phyloP scores from a whole-genome alignment of 148 eudicot genomes.

The Rhododendron kiyosumense region DNA sequence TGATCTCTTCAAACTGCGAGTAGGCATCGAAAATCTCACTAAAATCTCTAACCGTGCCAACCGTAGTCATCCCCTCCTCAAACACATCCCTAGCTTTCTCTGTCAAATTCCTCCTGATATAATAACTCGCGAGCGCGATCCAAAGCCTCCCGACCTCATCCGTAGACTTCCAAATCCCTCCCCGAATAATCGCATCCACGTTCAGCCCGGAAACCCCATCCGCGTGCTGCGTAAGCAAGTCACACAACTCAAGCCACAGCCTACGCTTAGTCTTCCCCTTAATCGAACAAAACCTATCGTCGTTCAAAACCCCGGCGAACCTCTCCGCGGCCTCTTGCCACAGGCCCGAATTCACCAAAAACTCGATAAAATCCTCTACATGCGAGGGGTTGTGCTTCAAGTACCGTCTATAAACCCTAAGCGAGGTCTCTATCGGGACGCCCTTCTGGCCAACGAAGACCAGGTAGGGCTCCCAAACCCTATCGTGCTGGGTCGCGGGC shows the following conservation, averaged over 20 bases:
- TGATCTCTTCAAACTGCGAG: conserved; percentile 92
- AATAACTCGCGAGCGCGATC: conserved; percentile 87
- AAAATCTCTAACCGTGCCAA: conserved; percentile 86
- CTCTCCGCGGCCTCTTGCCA: conserved; percentile 98
- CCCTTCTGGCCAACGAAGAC: conserved; percentile 77
- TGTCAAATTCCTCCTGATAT: conserved; percentile 70
- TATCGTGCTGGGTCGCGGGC: conserved; percentile 88
- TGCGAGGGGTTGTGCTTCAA: conserved; percentile 86
- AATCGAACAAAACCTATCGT: conserved; percentile 69
- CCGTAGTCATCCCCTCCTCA: conserved; percentile 93
- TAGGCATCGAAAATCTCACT: conserved; percentile 89
- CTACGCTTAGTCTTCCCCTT: conserved; percentile 84
- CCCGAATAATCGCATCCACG: conserved; percentile 79
- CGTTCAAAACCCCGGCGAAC: conserved; percentile 55
- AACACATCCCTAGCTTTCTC: conserved; percentile 87
- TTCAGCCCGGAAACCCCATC: conserved; percentile 76
- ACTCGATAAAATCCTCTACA: conserved; percentile 87
- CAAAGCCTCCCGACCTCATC: conserved; percentile 96
- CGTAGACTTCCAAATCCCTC: conserved; percentile 60
- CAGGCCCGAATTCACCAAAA: conserved; percentile 54
- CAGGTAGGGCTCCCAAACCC: conserved; percentile 79
- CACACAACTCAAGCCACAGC: conserved; percentile 89
- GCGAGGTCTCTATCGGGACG: conserved; percentile 80
- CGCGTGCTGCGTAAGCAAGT: conserved; percentile 85
- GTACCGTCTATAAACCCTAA: conserved; percentile 89